phyloP scores from a whole-genome alignment of 371 early-diverging fungal species.

The Saksenaea oblongispora region DNA sequence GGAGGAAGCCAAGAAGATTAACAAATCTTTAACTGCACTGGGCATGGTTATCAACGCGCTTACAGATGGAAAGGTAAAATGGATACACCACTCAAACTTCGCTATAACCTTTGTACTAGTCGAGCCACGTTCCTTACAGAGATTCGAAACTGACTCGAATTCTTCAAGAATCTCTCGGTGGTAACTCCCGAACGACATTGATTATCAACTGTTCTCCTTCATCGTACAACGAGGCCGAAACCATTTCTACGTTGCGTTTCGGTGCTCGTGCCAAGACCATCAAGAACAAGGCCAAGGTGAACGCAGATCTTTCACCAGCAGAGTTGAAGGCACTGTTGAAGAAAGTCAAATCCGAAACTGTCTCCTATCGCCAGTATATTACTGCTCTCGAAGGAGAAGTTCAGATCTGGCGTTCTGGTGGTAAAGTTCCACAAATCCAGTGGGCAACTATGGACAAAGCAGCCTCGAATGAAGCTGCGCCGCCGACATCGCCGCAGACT shows the following conservation, averaged over 20 bases:
- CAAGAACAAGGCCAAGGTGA: conserved; percentile 98
- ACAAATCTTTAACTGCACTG: conserved; percentile 96
- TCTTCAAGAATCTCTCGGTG: conserved; percentile 98
- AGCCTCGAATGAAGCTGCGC: conserved; percentile 48
- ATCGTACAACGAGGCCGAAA: conserved; percentile 95
- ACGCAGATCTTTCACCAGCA: conserved; percentile 89
- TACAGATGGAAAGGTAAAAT: conserved; percentile 84
- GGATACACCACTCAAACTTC: background rate
- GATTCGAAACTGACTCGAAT: conserved; percentile 98
- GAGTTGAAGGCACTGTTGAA: conserved; percentile 93
- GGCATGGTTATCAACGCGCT: conserved; percentile 99
- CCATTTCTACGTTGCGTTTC: conserved; percentile 94
- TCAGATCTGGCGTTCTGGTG: conserved; percentile 85
- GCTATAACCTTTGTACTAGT: conserved; percentile 43
- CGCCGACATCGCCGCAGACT: conserved; percentile 27
- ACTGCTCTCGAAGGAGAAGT: conserved; percentile 86
- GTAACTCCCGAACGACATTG: conserved; percentile 95
- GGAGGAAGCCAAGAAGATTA: conserved; percentile 99
- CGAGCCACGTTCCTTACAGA: conserved; percentile 96
- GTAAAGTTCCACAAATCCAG: conserved; percentile 68
- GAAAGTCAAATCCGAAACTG: conserved; percentile 79
- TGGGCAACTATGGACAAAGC: conserved; percentile 79
- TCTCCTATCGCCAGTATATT: conserved; percentile 82
- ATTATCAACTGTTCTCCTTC: conserved; percentile 98
- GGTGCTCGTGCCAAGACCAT: conserved; percentile 97